phyloP scores from a whole-genome alignment of 2,329 filamentous ascomycete genomes.

The Fusarium pseudonygamai region DNA sequence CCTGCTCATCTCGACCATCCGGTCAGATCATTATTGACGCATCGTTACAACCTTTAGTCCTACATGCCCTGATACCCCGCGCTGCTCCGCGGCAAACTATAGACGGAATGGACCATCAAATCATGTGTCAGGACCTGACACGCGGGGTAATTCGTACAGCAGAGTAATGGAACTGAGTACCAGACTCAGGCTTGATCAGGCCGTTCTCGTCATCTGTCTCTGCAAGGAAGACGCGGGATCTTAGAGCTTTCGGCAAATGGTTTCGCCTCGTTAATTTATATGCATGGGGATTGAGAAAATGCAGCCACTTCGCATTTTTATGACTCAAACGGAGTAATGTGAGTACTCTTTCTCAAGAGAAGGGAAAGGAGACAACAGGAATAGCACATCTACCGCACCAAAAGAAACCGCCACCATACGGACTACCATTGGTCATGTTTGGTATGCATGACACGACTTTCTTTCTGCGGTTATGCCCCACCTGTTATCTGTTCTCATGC shows the following conservation, averaged over 20 bases:
- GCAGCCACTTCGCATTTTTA: background rate
- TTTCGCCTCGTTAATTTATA: background rate
- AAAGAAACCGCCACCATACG: background rate
- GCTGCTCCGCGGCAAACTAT: background rate
- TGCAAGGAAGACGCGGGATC: too few species aligned
- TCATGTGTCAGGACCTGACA: too few species aligned
- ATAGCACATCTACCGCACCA: background rate
- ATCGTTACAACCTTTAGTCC: background rate
- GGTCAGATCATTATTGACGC: background rate
- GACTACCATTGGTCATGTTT: background rate
- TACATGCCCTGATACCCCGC: background rate
- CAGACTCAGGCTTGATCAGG: too few species aligned
- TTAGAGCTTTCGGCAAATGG: too few species aligned
- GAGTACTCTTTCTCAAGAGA: background rate
- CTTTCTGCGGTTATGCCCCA: background rate
- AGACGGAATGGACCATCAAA: background rate
- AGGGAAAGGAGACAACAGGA: background rate
- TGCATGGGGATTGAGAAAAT: background rate
- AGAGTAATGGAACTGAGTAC: too few species aligned
- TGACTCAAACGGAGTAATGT: background rate
- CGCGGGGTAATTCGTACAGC: too few species aligned
- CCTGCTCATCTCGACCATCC: background rate
- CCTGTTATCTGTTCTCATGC: background rate
- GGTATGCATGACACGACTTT: background rate
- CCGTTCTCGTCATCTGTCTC: too few species aligned